Evolutionary conservation across 1,284 basidiomycete species (phyloP).

Genomic region (Fomitiporia mediterranea): DNA sequence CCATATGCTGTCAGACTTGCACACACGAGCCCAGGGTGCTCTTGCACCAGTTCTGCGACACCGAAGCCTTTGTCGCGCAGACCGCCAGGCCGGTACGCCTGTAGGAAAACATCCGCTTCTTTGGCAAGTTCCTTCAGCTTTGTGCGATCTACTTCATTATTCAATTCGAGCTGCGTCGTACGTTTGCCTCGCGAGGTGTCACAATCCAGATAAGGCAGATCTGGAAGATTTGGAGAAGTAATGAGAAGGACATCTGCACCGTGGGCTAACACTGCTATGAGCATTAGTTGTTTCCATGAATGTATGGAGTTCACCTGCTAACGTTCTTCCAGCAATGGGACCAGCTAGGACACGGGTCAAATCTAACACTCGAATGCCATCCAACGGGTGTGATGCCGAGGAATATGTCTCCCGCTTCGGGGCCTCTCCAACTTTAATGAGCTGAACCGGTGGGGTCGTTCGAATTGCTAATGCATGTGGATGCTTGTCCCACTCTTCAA

Average conservation of each 20-base stretch:
- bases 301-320: conserved; percentile 40
- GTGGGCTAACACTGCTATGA: conserved; percentile 48
- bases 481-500: conserved; percentile 46
- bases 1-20: conserved; percentile 59
- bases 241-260: conserved; percentile 59
- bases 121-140: conserved; percentile 37
- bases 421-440: conserved; percentile 47
- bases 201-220: conserved; percentile 48
- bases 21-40: conserved; percentile 51
- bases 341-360: conserved; percentile 57
- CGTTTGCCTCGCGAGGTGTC: conserved; percentile 67
- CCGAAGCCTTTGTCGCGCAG: conserved; percentile 51
- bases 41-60: conserved; percentile 34
- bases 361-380: conserved; percentile 51
- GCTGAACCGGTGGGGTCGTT: conserved; percentile 38
- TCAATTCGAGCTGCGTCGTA: conserved; percentile 57
- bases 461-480: conserved; percentile 42
- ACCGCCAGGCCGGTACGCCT: conserved; percentile 57
- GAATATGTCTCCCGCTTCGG: conserved; percentile 31
- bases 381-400: conserved; percentile 34
- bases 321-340: conserved; percentile 49
- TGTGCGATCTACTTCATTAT: conserved; percentile 28
- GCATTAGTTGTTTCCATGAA: background rate
- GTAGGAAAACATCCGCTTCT: conserved; percentile 58
- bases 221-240: conserved; percentile 53